Base-by-base conservation (phyloP, 441 rosid genomes). In the Cnidoscolus chayamansa region DNA sequence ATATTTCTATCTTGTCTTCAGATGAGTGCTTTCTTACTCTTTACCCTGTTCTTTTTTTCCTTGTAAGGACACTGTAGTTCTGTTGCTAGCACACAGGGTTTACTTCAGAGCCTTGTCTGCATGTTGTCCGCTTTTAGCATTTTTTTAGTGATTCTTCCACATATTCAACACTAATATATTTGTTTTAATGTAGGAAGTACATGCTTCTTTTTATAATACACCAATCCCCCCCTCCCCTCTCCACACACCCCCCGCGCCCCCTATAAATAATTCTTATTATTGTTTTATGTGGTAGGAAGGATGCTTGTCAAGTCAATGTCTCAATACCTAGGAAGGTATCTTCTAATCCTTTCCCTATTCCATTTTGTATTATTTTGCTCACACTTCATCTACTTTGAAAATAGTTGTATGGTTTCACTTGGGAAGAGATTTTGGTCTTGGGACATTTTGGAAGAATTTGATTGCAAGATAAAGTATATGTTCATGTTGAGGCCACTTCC, bases 271-370 rank as follows among this genome's bases (percentile, higher is more conserved):
- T 49, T 45, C 76, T 45, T 65, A 67, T 6, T 49, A 31, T 77
- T 61, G 48, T 49, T 74, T 11, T 51, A 35, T 58, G 8, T 63
- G 63, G 72, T 71, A 89, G 97, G 85, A 80, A 84, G 61, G 76
- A 80, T 77, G 78, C 56, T 70, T 73, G 65, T 79, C 65, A 70
- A 75, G 82, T 71, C 57, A 72, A 63, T 67, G 71, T 74, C 74
- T 63, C 81, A 48, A 85, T 79, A 81, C 69, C 20, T 61, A 81
- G 58, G 68, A 85, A 87, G 98, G 94, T 86, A 73, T 16, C 37
- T 47, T 78, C 47, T 53, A 17, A 6, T 43, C 67, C 17, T 68
- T 48, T 13, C 7, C 57, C 65, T 13, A 65, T 70, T 68, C 35
- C 19, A 50, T 45, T 65, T 35, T 19, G 48, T 74, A 10, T 65